Evolutionary conservation across 2,329 filamentous ascomycete species (phyloP).

Genomic region (Aspergillus brasiliensis): DNA sequence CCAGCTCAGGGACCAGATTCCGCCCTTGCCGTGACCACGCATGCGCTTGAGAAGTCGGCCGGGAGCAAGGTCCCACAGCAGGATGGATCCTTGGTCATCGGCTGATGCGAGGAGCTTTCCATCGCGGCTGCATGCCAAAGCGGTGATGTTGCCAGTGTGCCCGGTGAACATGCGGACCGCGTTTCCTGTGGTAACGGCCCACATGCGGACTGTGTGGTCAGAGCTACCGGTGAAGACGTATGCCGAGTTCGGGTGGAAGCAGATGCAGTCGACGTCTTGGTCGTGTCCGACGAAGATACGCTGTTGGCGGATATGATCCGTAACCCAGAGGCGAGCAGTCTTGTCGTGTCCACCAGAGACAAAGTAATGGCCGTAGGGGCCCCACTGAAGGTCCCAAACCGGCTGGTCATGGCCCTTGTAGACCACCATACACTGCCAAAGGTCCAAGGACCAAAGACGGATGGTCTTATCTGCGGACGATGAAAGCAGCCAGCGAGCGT

Average conservation of each 20-base stretch:
- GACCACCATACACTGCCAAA: constrained; percentile 87
- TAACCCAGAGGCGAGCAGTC: constrained; percentile 86
- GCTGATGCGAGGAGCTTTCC: constrained; percentile 90
- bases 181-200: constrained; percentile 84
- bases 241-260: constrained; percentile 91
- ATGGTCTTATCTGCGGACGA: constrained; percentile 85
- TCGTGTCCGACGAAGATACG: constrained; percentile 91
- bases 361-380: constrained; percentile 95
- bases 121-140: constrained; percentile 81
- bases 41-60: constrained; percentile 87
- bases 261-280: constrained; percentile 84
- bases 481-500: constrained; percentile 78
- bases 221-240: constrained; percentile 93
- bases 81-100: constrained; percentile 84
- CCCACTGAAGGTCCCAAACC: constrained; percentile 85
- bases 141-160: constrained; percentile 83
- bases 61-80: constrained; percentile 91
- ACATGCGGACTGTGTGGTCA: constrained; percentile 96
- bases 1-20: constrained; percentile 91
- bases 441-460: constrained; percentile 88
- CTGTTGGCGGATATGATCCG: constrained; percentile 86
- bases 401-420: constrained; percentile 93
- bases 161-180: constrained; percentile 91
- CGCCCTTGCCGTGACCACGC: constrained; percentile 88
- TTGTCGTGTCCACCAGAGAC: constrained; percentile 84